phyloP scores from a whole-genome alignment of 305 asterid species.

The Lippia alba region DNA sequence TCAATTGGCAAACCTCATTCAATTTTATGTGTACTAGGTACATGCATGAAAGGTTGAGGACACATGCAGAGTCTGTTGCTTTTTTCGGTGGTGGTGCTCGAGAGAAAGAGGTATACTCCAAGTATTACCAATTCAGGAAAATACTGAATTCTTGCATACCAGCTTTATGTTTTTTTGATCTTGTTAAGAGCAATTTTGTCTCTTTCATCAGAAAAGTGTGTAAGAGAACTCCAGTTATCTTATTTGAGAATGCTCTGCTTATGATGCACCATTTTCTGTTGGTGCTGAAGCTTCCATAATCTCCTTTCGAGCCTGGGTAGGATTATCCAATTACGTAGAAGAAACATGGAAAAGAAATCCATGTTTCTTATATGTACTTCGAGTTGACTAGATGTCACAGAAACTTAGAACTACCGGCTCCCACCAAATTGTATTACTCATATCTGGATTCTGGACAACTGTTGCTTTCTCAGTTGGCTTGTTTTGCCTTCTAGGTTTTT shows the following conservation, averaged over 20 bases:
- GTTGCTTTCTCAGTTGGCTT: conserved; percentile 20
- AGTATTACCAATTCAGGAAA: conserved; percentile 24
- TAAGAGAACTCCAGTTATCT: background rate
- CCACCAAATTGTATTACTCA: conserved; percentile 3
- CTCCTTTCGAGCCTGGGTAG: background rate
- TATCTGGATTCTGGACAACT: no score
- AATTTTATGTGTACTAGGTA: conserved; percentile 59
- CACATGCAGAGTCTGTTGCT: conserved; percentile 99
- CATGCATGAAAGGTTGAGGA: conserved; percentile 97
- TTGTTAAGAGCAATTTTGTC: background rate
- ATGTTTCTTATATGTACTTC: conserved; percentile 9
- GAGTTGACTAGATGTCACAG: conserved; percentile 6
- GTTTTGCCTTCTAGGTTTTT: conserved; percentile 31
- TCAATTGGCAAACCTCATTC: conserved; percentile 28
- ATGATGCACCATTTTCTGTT: conserved; percentile 6
- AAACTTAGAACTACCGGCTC: no score
- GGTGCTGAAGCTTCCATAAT: conserved; percentile 21
- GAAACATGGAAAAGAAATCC: conserved; percentile 10
- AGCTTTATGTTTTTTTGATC: background rate
- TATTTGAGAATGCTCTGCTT: conserved; percentile 23
- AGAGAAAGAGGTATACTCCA: conserved; percentile 81
- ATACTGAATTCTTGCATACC: conserved; percentile 8
- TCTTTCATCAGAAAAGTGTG: conserved; percentile 17
- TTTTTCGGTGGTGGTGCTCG: conserved; percentile 99
- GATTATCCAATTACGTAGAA: conserved; percentile 19